phyloP scores from a whole-genome alignment of 2,329 filamentous ascomycete genomes.

The Botrytis squamosa region DNA sequence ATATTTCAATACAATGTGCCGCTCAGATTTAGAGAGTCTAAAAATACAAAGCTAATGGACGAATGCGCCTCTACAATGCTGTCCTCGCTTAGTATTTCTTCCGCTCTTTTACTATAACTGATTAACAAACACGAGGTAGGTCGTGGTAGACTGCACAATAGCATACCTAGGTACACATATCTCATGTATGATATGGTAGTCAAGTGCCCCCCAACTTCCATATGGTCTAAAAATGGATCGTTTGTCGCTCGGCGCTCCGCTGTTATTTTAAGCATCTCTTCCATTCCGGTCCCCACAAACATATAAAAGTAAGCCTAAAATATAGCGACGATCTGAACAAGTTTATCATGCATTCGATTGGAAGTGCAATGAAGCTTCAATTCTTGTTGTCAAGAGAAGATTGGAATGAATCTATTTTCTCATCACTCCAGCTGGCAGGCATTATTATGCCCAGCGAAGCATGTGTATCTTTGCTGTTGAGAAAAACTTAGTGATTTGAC shows the following conservation, averaged over 20 bases:
- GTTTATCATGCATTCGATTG: background rate
- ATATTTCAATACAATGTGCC: background rate
- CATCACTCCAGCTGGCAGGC: background rate
- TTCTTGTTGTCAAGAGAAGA: background rate
- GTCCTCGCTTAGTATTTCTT: background rate
- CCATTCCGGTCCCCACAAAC: background rate
- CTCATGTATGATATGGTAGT: background rate
- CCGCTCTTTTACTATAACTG: too few relatives aligned
- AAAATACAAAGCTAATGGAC: background rate
- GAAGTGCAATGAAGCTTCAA: background rate
- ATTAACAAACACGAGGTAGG: too few relatives aligned
- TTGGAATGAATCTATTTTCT: background rate
- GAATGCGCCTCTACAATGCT: too few relatives aligned
- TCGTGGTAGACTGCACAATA: background rate
- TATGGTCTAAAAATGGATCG: background rate
- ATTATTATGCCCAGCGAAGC: background rate
- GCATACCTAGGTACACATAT: background rate
- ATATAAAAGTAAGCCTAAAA: background rate
- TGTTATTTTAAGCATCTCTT: background rate
- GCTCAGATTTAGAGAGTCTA: background rate
- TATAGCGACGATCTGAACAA: background rate
- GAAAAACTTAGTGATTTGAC: background rate
- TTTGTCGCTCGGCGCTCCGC: background rate
- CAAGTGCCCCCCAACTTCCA: background rate
- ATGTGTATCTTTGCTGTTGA: background rate